Evolutionary conservation across 192 early-diverging fungal species (phyloP).

Genomic region (Allomyces macrogynus): DNA sequence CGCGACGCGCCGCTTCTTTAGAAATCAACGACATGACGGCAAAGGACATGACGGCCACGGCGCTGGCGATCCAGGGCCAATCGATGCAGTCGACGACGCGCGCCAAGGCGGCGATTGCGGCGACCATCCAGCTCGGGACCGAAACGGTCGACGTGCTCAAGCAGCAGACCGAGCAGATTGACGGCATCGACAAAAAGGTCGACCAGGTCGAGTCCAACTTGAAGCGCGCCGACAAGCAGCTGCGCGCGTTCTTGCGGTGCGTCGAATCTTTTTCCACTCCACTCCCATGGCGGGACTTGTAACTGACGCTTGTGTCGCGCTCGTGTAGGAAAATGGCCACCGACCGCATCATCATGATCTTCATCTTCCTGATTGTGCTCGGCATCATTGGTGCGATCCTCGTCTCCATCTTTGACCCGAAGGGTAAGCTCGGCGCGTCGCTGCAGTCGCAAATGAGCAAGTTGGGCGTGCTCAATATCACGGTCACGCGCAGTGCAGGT

Average conservation of each 20-base stretch:
- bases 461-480: not conserved
- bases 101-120: constrained; percentile 20
- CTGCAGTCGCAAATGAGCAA: not conserved
- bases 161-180: constrained; percentile 32
- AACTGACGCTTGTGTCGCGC: too few relatives aligned
- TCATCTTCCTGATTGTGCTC: constrained; percentile 31
- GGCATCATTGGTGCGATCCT: constrained; percentile 28
- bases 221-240: constrained; percentile 34
- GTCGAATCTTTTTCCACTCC: too few relatives aligned
- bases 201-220: constrained; percentile 31
- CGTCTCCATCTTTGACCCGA: constrained; percentile 19
- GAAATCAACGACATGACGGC: constrained; percentile 25
- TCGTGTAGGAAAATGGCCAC: constrained; percentile 35
- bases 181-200: constrained; percentile 22
- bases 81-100: constrained; percentile 20
- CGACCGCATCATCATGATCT: constrained; percentile 33
- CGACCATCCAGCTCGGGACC: constrained; percentile 22
- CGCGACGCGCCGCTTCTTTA: not conserved
- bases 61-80: constrained; percentile 26
- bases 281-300: too few relatives aligned
- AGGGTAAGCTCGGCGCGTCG: constrained; percentile 5
- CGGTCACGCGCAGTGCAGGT: too few relatives aligned
- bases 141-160: constrained; percentile 14
- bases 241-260: constrained; percentile 32
- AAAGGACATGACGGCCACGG: constrained; percentile 25